phyloP scores from a whole-genome alignment of 441 rosid genomes.

The Aquilaria agallochum region DNA sequence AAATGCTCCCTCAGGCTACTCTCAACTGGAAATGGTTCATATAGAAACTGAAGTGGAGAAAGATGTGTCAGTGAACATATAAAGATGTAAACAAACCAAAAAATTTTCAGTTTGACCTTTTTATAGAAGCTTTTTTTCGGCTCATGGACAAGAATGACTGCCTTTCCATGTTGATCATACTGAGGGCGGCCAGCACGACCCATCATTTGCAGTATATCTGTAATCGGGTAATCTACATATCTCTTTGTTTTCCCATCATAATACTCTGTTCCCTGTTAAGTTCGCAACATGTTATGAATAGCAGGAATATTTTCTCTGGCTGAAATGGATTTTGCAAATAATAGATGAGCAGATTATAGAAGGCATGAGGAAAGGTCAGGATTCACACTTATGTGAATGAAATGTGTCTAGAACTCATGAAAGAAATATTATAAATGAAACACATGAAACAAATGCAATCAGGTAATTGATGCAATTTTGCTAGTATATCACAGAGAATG shows the following conservation, averaged over 20 bases:
- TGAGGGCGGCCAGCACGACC: constrained; percentile 99
- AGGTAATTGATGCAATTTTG: no score
- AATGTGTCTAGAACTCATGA: no score
- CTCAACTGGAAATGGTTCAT: constrained; percentile 99
- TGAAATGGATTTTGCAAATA: no score
- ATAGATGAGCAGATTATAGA: no score
- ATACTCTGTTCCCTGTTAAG: constrained; percentile 91
- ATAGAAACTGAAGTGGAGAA: constrained; percentile 63
- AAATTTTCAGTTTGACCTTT: constrained; percentile 46
- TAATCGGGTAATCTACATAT: constrained; percentile 97
- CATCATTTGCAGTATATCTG: constrained; percentile 99
- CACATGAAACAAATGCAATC: no score
- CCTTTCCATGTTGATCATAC: constrained; percentile 98
- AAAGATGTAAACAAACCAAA: not conserved
- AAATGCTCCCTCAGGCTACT: constrained; percentile 95
- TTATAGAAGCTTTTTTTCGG: constrained; percentile 99
- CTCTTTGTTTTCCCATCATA: constrained; percentile 96
- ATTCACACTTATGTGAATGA: no score
- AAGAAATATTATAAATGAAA: no score
- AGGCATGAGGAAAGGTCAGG: not conserved
- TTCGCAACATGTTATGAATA: constrained; percentile 10
- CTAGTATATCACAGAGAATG: no score
- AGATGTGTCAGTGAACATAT: constrained; percentile 9
- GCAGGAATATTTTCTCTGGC: no score
- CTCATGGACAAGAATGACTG: constrained; percentile 98